phyloP scores from a whole-genome alignment of 164 flowering plant species.

The Malania oleifera region DNA sequence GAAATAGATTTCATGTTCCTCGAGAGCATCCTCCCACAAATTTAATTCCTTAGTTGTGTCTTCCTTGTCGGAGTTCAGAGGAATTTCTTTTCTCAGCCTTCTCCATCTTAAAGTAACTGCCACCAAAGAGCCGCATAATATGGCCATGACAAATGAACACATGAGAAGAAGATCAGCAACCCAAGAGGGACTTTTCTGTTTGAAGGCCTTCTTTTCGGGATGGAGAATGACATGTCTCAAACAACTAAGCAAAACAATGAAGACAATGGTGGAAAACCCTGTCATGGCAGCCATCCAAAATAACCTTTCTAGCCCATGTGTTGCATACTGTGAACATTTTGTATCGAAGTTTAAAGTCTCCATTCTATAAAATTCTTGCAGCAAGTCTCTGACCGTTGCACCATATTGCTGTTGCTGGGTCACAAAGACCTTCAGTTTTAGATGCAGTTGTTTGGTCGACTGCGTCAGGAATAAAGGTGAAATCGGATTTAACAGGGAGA shows the following conservation, averaged over 20 bases:
- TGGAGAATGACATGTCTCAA: constrained; percentile 47
- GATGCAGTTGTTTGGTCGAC: constrained; percentile 17
- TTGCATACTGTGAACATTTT: constrained; percentile 23
- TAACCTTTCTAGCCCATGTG: constrained; percentile 37
- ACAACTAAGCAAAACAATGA: constrained; percentile 36
- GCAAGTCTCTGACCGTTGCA: constrained; percentile 34
- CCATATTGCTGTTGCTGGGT: constrained; percentile 54
- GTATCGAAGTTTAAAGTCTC: constrained; percentile 33
- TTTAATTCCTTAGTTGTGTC: constrained; percentile 17
- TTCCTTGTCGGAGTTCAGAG: constrained; percentile 19
- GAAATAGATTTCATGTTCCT: constrained; percentile 60
- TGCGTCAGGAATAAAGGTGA: constrained; percentile 36
- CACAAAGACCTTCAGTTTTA: constrained; percentile 57
- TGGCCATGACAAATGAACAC: constrained; percentile 46
- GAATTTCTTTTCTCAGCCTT: constrained; percentile 28
- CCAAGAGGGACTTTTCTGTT: constrained; percentile 56
- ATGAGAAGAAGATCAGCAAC: constrained; percentile 51
- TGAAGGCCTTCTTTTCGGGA: constrained; percentile 21
- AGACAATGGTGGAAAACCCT: constrained; percentile 36
- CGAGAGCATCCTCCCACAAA: constrained; percentile 18
- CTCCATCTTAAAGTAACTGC: constrained; percentile 44
- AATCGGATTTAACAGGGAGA: constrained; percentile 48
- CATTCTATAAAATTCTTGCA: constrained; percentile 30
- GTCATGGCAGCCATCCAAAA: constrained; percentile 44
- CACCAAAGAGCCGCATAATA: constrained; percentile 25